Base-by-base conservation (phyloP, 495 filamentous ascomycete species). In the Endocarpon pusillum region DNA sequence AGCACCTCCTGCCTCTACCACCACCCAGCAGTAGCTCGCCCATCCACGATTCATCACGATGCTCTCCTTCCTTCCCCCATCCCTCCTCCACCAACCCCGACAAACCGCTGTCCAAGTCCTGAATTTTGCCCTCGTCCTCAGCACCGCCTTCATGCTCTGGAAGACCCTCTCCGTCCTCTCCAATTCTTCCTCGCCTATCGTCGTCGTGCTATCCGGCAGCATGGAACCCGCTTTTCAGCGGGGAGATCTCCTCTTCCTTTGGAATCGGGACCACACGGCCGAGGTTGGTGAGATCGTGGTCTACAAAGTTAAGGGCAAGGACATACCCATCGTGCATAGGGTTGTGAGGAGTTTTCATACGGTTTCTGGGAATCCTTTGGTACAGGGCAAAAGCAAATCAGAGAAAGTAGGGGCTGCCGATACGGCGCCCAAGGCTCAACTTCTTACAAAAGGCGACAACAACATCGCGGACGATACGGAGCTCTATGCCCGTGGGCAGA, bases 181-280 rank as follows among this genome's bases (percentile, higher is more conserved):
- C 25, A 75, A 89, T 43, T 91, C 81, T 3, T 83, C 82, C 21
- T 86, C 78, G 1, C 89, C 89, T 4, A 96, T 96, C 43, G 89
- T 94, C 39, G 89, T 94, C 26, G 89, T 97, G 1, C 66, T 96
- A 10, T 89, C 81, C 1, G 89, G 89, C 2, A 81, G 73, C 32
- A 97, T 96, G 89, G 89, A 97, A 46, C 89, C 89, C 0, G 89
- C 91, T 3, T 96, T 97, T 57, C 86, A 94, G 50, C 67, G 89
- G 38, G 89, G 89, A 22, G 89, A 97, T 55, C 61, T 97, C 3
- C 64, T 97, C 7, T 81, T 96, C 46, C 60, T 97, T 8, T 96
- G 87, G 86, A 96, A 96, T 52, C 67, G 89, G 22, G 80, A 83
- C 42, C 51, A 75, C 17, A 45, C 55, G 17, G 64, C 40, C 39